Conservation (phyloP, 192 early-diverging fungal species). For the Geranomyces michiganensis region DNA sequence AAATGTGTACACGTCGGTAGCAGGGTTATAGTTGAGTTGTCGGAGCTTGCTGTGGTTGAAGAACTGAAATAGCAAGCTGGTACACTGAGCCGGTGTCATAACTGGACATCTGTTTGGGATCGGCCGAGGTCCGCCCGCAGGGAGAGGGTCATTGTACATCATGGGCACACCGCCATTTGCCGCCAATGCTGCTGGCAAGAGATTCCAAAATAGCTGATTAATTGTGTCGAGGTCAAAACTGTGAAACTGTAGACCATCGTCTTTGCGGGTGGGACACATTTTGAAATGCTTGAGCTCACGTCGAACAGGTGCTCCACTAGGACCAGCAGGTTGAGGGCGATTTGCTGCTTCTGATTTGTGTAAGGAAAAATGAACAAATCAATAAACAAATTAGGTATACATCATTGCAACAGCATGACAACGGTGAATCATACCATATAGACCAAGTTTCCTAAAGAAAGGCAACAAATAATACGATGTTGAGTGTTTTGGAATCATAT, state of each 20-base stretch:
- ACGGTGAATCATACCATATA: too few relatives aligned
- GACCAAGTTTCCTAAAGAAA: too few relatives aligned
- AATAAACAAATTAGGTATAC: too few relatives aligned
- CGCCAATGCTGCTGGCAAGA: neutral
- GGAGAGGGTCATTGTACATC: neutral
- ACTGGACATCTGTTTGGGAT: neutral
- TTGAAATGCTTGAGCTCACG: too few relatives aligned
- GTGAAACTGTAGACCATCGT: conserved; percentile 6
- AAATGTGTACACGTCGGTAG: neutral
- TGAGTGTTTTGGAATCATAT: too few relatives aligned
- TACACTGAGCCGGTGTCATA: too few relatives aligned
- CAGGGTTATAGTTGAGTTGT: neutral
- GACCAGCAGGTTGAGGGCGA: too few relatives aligned
- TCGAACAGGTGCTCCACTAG: too few relatives aligned
- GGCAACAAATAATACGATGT: too few relatives aligned
- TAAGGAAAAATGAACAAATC: too few relatives aligned
- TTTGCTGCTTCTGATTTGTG: too few relatives aligned
- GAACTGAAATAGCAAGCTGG: neutral
- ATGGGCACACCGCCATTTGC: neutral
- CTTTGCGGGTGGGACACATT: neutral
- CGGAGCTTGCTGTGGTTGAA: neutral
- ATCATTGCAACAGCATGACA: too few relatives aligned
- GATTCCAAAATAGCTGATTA: neutral
- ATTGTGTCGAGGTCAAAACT: neutral
- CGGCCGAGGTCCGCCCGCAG: neutral